Evolutionary conservation across 116 monocot species (phyloP).

Genomic region (Iris pallida): DNA sequence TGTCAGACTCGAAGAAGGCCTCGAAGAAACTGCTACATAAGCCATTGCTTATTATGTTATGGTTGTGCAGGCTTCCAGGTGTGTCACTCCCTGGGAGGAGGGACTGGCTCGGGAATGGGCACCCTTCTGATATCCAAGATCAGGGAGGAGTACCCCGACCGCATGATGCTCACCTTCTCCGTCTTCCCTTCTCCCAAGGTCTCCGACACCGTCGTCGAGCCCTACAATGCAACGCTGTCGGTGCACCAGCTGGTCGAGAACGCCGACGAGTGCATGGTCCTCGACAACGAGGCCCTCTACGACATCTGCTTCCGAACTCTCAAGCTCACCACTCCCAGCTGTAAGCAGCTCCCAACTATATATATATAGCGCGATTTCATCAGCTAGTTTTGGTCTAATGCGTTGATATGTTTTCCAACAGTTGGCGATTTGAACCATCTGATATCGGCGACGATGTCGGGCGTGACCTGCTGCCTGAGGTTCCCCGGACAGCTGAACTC

Average conservation of each 20-base stretch:
- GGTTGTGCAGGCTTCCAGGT: slow-evolving; percentile 11
- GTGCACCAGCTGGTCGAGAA: slow-evolving; percentile 28
- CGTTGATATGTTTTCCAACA: slow-evolving; percentile 17
- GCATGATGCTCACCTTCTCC: slow-evolving; percentile 4
- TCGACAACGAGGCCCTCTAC: slow-evolving; percentile 27
- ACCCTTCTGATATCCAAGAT: slow-evolving; percentile 18
- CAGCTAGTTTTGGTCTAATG: too few species aligned
- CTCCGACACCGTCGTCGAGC: slow-evolving; percentile 25
- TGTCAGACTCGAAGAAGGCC: too few species aligned
- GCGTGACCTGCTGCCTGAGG: slow-evolving; percentile 60
- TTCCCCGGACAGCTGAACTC: slow-evolving; percentile 69
- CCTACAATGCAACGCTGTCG: slow-evolving; percentile 24
- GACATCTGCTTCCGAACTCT: slow-evolving; percentile 29
- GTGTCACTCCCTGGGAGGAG: slow-evolving; percentile 9
- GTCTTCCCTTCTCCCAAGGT: slow-evolving; percentile 16
- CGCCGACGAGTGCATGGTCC: slow-evolving; percentile 33
- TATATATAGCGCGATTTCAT: too few species aligned
- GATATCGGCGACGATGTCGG: slow-evolving; percentile 63
- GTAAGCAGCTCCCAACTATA: slow-evolving; percentile 2
- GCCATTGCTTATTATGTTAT: too few species aligned
- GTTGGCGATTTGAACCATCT: slow-evolving; percentile 65
- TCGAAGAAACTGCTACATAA: too few species aligned
- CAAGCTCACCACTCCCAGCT: slow-evolving; percentile 28
- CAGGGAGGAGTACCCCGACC: slow-evolving; percentile 12
- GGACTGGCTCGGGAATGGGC: slow-evolving; percentile 11